A percentile compares a stretch with the other conserved stretches of the same genome.
Evolutionary conservation across 306 rosid species (phyloP).

Genomic region (Chamaecrista fasciculata): DNA sequence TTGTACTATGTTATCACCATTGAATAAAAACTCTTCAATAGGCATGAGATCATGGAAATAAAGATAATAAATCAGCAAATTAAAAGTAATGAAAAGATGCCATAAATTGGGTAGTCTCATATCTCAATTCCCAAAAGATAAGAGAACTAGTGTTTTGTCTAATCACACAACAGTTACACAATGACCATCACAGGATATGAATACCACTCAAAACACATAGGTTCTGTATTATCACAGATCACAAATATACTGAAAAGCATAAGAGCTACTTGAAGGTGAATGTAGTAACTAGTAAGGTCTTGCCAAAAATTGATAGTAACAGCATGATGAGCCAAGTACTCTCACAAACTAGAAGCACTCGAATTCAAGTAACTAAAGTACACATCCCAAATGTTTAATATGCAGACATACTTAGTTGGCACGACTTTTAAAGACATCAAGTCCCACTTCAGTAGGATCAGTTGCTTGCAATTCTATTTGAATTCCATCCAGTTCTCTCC

Average conservation of each 20-base stretch:
- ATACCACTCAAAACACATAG: conserved; percentile 40
- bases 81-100: background rate
- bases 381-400: conserved; percentile 5
- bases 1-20: no score
- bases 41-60: background rate
- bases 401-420: conserved; percentile 32
- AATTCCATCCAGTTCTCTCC: conserved; percentile 26
- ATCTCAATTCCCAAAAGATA: conserved; percentile 28
- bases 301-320: conserved; percentile 38
- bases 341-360: conserved; percentile 41
- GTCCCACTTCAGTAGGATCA: conserved; percentile 28
- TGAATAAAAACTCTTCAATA: no score
- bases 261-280: conserved; percentile 36
- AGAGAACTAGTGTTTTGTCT: conserved; percentile 28
- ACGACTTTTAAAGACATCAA: conserved; percentile 38
- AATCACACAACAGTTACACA: conserved; percentile 35
- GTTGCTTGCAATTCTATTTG: conserved; percentile 28
- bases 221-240: conserved; percentile 35
- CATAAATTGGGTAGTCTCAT: conserved; percentile 30
- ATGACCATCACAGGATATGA: conserved; percentile 24
- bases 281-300: conserved; percentile 29
- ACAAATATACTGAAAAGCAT: conserved; percentile 34
- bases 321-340: conserved; percentile 37
- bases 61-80: background rate
- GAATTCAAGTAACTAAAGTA: conserved; percentile 19